Evolutionary conservation across 2,329 filamentous ascomycete species (phyloP), one percentile per base, ranked within the genome.

Genomic region (Ophiostoma ulmi): DNA sequence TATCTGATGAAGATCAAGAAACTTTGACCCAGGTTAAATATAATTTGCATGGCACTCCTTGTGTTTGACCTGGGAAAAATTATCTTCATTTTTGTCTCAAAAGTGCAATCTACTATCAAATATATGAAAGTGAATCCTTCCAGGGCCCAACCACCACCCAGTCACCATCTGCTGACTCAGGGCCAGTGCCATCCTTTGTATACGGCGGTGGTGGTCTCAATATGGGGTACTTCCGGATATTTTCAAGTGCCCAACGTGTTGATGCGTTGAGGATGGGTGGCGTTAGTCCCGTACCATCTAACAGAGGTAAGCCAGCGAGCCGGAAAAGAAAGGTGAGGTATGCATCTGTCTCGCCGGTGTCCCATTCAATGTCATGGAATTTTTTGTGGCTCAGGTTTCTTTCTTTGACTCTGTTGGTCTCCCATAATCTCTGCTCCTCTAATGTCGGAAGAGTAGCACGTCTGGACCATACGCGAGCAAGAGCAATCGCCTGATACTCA

Each of bases 321-420:
- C 78, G 74, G 75, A 82, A 87, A 64, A 87, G 74, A 13, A 77
- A 78, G 0, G 77, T 76, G 2, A 87, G 76, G 79, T 81, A 87
- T 10, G 77, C 78, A 1, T 80, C 73, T 0, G 84, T 86, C 76
- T 87, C 83, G 0, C 83, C 84, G 3, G 78, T 78, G 11, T 86
- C 83, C 83, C 83, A 86, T 2, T 79, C 75, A 5, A 87, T 80
- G 64, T 85, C 83, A 74, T 87, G 86, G 72, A 86, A 87, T 64
- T 80, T 82, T 41, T 74, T 78, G 0, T 77, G 72, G n/a, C 81
- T 77, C 5, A 73, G 73, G 11, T 36, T 74, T 1, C 76, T 77
- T 17, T 74, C 70, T 10, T 78, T 75, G 7, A 76, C 76, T 14
- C 84, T 78, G 0, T 80, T 74, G 4, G 55, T 70, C 72, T 87